Base-by-base conservation (phyloP, 2,329 filamentous ascomycete genomes). In the Cadophora malorum region DNA sequence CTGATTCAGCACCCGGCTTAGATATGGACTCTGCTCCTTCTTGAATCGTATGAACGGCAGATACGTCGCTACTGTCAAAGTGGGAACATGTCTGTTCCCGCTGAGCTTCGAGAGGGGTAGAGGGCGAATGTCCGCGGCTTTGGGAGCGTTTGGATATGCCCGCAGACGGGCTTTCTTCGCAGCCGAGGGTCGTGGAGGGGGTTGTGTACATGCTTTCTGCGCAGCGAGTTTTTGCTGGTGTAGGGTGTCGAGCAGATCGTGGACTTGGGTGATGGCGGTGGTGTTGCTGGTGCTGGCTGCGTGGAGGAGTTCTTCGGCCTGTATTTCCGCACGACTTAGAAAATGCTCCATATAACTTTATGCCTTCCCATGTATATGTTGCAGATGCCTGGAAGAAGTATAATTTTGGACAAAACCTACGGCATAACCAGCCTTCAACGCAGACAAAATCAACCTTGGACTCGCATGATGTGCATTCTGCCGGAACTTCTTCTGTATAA, bases 381-480 rank as follows among this genome's bases (percentile, higher is more conserved):
- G 16, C 28, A 47, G 12, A 47, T 16, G 41, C 14, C 12, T 19
- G 41, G 23, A 19, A 16, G 33, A 25, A 8, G 3, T n/a, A 21
- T 16, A 28, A 12, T 23, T 23, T 7, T 12, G 31, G 35, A 52
- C 21, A 31, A 33, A 35, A 70, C 73, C 12, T 63, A 88, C 87
- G 79, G 87, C 86, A 80, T 94, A 94, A 28, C 91, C 92, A 31
- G 86, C 85, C 41, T 85, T 80, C 73, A 95, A 86, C 8, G 88
- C 85, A 1, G 86, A 81, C 61, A 85, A 84, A 28, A 93, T 81
- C 47, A 91, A 82, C 21, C 87, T 84, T 1, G 83, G 80, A 71
- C 88, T 90, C 14, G 82, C 85, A 66, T 90, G 83, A 58, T 82
- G 77, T 55, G 80, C 80, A 76, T 93, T 90, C 66, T 84, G 83